Conservation (phyloP, 208 protist genomes). For the Lotmaria passim region DNA sequence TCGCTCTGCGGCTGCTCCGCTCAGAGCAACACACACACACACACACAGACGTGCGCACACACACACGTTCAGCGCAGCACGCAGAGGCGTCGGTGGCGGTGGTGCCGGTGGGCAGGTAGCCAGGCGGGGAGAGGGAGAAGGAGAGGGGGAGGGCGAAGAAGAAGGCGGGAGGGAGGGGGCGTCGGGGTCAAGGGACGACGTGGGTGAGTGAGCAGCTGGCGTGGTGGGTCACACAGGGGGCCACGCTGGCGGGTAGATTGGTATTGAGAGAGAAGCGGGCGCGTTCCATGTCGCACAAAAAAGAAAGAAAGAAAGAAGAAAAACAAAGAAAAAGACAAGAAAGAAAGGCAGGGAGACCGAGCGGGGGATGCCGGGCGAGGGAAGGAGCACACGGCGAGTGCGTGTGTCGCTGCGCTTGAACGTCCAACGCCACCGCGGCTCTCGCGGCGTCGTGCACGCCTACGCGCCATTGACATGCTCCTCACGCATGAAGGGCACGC, state of each 20-base stretch:
- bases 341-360: not conserved
- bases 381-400: not conserved
- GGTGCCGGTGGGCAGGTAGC: too few relatives aligned
- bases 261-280: slow-evolving; percentile 22
- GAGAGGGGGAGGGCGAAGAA: not conserved
- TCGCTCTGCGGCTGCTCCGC: too few relatives aligned
- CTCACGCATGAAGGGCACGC: slow-evolving; percentile 61
- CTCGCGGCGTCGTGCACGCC: not conserved
- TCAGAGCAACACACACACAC: too few relatives aligned
- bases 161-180: not conserved
- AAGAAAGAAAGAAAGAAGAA: not conserved
- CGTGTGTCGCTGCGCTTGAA: not conserved
- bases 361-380: not conserved
- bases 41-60: too few relatives aligned
- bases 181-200: too few relatives aligned
- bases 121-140: not conserved
- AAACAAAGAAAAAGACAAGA: slow-evolving; percentile 9
- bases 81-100: too few relatives aligned
- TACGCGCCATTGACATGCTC: slow-evolving; percentile 34
- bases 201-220: too few relatives aligned
- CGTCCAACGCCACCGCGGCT: not conserved
- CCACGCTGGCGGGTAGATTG: too few relatives aligned
- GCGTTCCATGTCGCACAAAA: slow-evolving; percentile 7
- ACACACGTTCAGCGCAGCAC: too few relatives aligned
- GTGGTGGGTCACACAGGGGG: slow-evolving; percentile 28